Base-by-base conservation (phyloP, 257 asterid genomes). In the Plantago elongata region DNA sequence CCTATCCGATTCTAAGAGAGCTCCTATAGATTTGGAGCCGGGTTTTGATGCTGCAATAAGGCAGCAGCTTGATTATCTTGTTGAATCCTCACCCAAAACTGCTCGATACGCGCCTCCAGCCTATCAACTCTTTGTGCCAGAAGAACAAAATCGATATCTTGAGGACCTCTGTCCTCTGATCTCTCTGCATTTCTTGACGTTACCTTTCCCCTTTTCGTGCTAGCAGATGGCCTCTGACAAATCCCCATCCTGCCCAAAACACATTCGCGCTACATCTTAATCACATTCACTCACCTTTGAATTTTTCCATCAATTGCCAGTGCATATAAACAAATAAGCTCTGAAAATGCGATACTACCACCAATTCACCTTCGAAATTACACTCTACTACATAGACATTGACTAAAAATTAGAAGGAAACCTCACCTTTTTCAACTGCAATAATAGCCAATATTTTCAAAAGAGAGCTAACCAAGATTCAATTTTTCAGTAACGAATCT, bases 161-260 rank as follows among this genome's bases (percentile, higher is more conserved):
- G 59, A 27, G 13, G 38, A 9, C 13, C 14, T 54, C 59, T 54
- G 10, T 27, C 42, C 43, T 18, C 59, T 27, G 34, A 15, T 54
- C 15, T 29, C 34, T 54, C 59, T 0, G 18, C 59, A 54, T 54
- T 54, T 29, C 59, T 54, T 27, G 29, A 11, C 5, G 59, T 40
- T 11, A 54, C 34, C 18, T 54, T 54, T 4, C 42, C 59, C 18
- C 42, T 27, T 11, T 54, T 37, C 5, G 29, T 54, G 59, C 59
- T 54, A 0, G 43, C 34, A 54, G 59, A 18, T 54, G 59, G 59
- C 59, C 34, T 54, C 59, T 18, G 59, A 54, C 59, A 18, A 22
- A 54, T 54, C 59, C 59, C 59, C 59, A 54, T 54, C 59, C 59
- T 54, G 59, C 27, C 18, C 59, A 54, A 54, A 27, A 18, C 40